These are phyloP conservation scores for Phytopythium boreale DNA, from an alignment of 352 stramenopile genomes.

Conservation along the genomic window DNA sequence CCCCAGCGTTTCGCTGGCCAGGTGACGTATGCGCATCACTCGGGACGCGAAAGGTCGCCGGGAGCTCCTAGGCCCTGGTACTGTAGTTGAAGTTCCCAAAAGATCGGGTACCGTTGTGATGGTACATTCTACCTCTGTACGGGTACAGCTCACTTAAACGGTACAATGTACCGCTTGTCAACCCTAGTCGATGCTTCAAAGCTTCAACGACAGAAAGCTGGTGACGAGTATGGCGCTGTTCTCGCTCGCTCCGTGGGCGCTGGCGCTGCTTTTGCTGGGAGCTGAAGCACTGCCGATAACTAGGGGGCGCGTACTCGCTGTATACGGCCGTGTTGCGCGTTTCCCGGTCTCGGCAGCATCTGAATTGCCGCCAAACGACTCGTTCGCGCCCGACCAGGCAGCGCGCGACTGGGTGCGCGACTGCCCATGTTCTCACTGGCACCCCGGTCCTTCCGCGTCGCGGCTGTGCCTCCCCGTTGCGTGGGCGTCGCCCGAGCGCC, in stretches of 20 bases:
- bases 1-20: neutral
- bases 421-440: conserved; percentile 42
- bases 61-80: no score
- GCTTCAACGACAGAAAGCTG: conserved; percentile 7
- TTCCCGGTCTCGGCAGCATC: neutral
- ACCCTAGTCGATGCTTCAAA: no score
- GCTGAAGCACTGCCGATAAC: neutral
- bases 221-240: conserved; percentile 4
- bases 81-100: conserved; percentile 1
- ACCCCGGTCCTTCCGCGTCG: neutral
- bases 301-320: conserved; percentile 2
- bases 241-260: conserved; percentile 5
- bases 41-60: neutral
- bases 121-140: conserved; percentile 8
- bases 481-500: neutral
- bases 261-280: conserved; percentile 16
- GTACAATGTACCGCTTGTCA: conserved; percentile 14
- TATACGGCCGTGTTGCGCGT: conserved; percentile 15
- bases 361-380: conserved; percentile 9
- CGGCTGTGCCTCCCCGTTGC: conserved; percentile 61
- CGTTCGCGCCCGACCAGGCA: conserved; percentile 30
- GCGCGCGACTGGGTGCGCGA: conserved; percentile 19
- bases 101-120: neutral
- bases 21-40: neutral
- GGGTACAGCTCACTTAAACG: neutral